Evolutionary conservation across 1,284 basidiomycete genomes (phyloP), one percentile per base, ranked within the genome.

Genomic region (Rhodotorula sp.): DNA sequence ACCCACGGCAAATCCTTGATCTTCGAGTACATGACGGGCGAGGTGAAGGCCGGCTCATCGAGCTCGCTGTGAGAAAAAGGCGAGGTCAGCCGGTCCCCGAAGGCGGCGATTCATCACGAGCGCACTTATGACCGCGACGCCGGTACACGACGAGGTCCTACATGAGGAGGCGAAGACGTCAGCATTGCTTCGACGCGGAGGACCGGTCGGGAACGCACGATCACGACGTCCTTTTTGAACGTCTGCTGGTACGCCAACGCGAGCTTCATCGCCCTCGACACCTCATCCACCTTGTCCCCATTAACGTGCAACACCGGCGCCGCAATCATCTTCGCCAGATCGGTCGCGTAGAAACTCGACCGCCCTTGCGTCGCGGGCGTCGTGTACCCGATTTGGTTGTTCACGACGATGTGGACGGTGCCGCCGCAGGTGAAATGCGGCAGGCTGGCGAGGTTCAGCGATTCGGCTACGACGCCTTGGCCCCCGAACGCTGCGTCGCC

Each of bases 41-140:
- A 91, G 89, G 94, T 96, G 80, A 93, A 92, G 24, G 88, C 87
- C 0, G 94, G 94, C 74, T 94, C 86, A 78, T 95, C 92, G 46
- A 94, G 85, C 80, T 94, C 92, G 78, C 39, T 44, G 39, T 17
- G 39, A 10, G 19, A 3, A 15, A 2, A 17, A 44, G 39, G 39
- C 39, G 7, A 15, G 39, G 11, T 44, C 2, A 44, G 39, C 11
- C 8, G 36, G 36, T 39, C 13, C 7, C 8, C 36, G 36, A 39
- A 39, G 36, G 36, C 36, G 13, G 13, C 36, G 39, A 8, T 15
- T 10, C 39, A 10, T 44, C 2, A 13, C 19, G 39, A 10, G 39
- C 39, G 39, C 19, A 44, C 39, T 94, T 94, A 79, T 94, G 92
- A 4, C 90, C 90, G 84, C 86, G 59, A 13, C 67, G 85, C 47